Conservation (phyloP, 495 filamentous ascomycete species). For the Penicillium roqueforti region DNA sequence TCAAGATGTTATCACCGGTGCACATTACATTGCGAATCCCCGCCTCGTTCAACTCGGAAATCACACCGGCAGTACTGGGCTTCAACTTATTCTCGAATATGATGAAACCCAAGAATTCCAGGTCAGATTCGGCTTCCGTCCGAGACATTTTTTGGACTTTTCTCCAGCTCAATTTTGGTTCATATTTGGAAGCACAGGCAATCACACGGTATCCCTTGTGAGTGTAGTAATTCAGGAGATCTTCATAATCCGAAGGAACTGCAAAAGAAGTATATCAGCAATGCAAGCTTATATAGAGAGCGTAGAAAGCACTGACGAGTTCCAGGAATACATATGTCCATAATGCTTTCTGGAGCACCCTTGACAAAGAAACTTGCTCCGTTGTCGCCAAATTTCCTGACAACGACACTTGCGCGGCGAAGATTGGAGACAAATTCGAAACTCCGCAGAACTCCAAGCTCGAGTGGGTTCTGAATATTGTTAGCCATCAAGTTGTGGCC, state of each 20-base stretch:
- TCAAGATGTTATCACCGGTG: slow-evolving; percentile 97
- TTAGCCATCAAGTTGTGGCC: neutral
- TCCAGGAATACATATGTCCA: slow-evolving; percentile 79
- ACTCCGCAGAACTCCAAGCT: slow-evolving; percentile 79
- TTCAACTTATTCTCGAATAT: slow-evolving; percentile 99
- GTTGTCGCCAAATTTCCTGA: slow-evolving; percentile 74
- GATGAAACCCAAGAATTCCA: slow-evolving; percentile 92
- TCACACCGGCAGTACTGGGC: slow-evolving; percentile 67
- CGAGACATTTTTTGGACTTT: slow-evolving; percentile 92
- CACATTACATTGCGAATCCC: slow-evolving; percentile 94
- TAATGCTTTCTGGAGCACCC: slow-evolving; percentile 94
- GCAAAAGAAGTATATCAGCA: slow-evolving; percentile 16
- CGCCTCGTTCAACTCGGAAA: slow-evolving; percentile 78
- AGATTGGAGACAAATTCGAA: slow-evolving; percentile 99
- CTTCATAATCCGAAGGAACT: slow-evolving; percentile 88
- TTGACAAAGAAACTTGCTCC: slow-evolving; percentile 89
- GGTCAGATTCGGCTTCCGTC: slow-evolving; percentile 70
- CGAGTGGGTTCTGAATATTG: slow-evolving; percentile 46
- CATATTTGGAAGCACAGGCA: slow-evolving; percentile 85
- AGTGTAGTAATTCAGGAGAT: slow-evolving; percentile 82
- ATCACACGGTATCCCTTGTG: slow-evolving; percentile 97
- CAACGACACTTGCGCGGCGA: slow-evolving; percentile 87
- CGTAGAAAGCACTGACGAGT: slow-evolving; percentile 55
- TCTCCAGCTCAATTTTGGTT: slow-evolving; percentile 82
- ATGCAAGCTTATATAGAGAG: neutral